Evolutionary conservation across 345 rosid genomes (phyloP), one percentile per base, ranked within the genome.

Genomic region (Melaleuca alternifolia): DNA sequence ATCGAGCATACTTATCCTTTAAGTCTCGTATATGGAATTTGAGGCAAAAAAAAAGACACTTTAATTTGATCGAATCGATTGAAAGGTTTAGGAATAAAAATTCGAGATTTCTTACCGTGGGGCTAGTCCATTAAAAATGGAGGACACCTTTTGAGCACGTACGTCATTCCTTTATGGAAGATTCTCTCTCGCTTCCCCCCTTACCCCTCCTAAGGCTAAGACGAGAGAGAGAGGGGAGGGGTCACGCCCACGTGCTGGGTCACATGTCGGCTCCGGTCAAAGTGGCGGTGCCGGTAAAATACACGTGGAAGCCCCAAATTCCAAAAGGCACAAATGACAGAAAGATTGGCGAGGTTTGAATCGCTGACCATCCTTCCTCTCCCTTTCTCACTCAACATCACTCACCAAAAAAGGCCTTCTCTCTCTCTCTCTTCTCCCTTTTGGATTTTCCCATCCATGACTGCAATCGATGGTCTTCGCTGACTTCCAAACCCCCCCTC

Each of bases 231-330:
- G n/a, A n/a, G n/a, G n/a, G n/a, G n/a, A n/a, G 85, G 86, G 85
- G 92, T 77, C 86, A 51, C 86, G 18, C 93, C 96, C 83, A 92
- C 96, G 94, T 92, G 97, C 90, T 92, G 28, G 53, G 89, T 82
- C 86, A 88, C 52, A 87, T 92, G 95, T 91, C 94, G 92, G 92
- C 93, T 81, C 86, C 89, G 95, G 98, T 95, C 97, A 95, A 95
- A 86, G 92, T 86, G 96, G 88, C 98, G 97, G 99, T 94, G 95
- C 95, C 96, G 84, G 88, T 86, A 30, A 1, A 0, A 71, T 87
- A 84, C 98, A 95, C 94, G 94, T 95, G 95, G 89, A 88, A 37
- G 93, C 92, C 92, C 88, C 46, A 88, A 84, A 61, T 57, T 86
- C 89, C 90, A 24, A 71, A 18, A 18, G 26, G 48, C 6, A 0